Base-by-base conservation (phyloP, 768 basidiomycete species). In the Sarcodon aspratus region DNA sequence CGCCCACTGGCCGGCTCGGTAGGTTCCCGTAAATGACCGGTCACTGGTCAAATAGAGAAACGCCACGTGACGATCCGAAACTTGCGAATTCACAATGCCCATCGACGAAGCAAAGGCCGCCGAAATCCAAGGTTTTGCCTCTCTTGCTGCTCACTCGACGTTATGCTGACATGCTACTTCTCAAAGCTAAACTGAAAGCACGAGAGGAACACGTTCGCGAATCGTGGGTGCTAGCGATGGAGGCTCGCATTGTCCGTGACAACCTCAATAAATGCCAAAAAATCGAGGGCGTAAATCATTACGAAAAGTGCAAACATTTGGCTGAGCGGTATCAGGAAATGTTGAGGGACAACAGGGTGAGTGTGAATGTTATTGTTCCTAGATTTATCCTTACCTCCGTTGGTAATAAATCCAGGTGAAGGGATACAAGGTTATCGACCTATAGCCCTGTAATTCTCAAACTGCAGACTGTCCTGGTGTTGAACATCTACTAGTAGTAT, bases 161-260 rank as follows among this genome's bases (percentile, higher is more conserved):
- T 6, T 12, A 37, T 17, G 12, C 21, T 45, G 45, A 45, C 10
- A 3, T 15, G 9, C 2, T 17, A 12, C 6, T 50, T 11, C 18
- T 12, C 6, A 33, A 50, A 89, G 86, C 74, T 13, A 79, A 75
- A 61, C 64, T 85, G 46, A 66, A 76, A 57, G 75, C 74, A 56
- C 83, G 87, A 36, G 91, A 95, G 52, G 68, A 78, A 43, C 70
- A 77, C 65, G 71, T 97, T 60, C 80, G 87, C 46, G 93, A 97
- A 69, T 87, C 88, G 46, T 98, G 94, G 94, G 77, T 96, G 33
- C 84, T 82, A 56, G 83, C 88, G 17, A 95, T 97, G 92, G 93
- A 96, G 65, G 79, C 81, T 33, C 80, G 87, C 44, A 72, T 98
- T 50, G 90, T 96, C 44, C 80, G 81, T 52, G 85, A 89, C 50